Base-by-base conservation (phyloP, 371 early-diverging fungal genomes). In the Mortierella sp. region DNA sequence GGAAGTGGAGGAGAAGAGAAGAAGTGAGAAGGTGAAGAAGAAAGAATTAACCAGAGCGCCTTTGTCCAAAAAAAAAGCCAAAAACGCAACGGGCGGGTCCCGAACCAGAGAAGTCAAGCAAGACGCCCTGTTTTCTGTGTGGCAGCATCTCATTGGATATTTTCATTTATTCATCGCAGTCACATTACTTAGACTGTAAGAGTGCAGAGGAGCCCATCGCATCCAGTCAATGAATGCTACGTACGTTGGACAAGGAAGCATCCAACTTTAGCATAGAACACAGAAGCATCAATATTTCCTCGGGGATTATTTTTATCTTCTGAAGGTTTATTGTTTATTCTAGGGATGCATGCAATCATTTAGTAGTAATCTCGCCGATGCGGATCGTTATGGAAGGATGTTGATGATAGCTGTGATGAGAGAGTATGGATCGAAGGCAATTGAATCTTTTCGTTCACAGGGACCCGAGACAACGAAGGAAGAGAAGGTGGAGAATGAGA, bases 381-480 rank as follows among this genome's bases (percentile, higher is more conserved):
- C n/a, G 14, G 68, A 44, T 34, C 43, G 6, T 39, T n/a, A 29
- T 53, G 34, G 40, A 68, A 29, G 5, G 50, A 37, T 24, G 41
- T 14, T 9, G 41, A 16, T 19, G 53, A 53, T 40, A 64, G 41
- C 13, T 52, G 52, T 9, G 41, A 24, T 29, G 79, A 80, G 43
- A 82, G 78, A 11, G 65, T 68, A 24, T 78, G 83, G 58, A 82
- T 82, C 37, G 83, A 73, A 13, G 83, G 83, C 65, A 82, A 26
- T 48, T 82, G 83, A 26, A 82, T 68, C 70, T 72, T 77, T 22
- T 71, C 79, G 47, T 71, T 68, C 4, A 31, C 61, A 37, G 31
- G 4, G 14, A 47, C 45, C 47, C 44, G 71, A 10, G 74, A 68
- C 55, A 71, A 31, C n/a, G 77, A 71, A 7, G 74, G 66, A 1